Percentiles rank a stretch among this genome's conserved stretches.
Conservation (phyloP, 164 flowering plant genomes). For the Stephania japonica region DNA sequence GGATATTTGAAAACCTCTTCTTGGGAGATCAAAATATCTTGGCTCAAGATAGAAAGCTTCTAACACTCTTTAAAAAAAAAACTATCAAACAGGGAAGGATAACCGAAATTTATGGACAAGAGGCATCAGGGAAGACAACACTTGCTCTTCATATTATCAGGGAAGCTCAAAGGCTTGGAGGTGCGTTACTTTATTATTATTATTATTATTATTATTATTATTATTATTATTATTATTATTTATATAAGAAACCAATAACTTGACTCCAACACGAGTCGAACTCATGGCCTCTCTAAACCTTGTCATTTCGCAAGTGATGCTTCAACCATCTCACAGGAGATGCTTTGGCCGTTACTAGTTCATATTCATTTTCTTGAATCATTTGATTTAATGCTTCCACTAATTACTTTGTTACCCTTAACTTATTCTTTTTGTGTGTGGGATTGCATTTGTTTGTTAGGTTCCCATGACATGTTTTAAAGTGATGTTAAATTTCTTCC, state of each 20-base stretch:
- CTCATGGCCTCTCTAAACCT: too few species aligned
- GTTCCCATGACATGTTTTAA: not conserved
- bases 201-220: too few species aligned
- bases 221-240: too few species aligned
- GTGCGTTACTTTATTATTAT: conserved; percentile 29
- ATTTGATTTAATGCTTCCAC: too few species aligned
- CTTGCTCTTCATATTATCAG: conserved; percentile 75
- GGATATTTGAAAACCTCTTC: too few species aligned
- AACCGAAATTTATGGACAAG: conserved; percentile 81
- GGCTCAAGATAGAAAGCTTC: not conserved
- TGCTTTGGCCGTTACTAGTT: too few species aligned
- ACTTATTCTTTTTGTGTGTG: not conserved
- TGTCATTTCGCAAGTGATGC: too few species aligned
- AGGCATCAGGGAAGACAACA: conserved; percentile 93
- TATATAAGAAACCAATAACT: too few species aligned
- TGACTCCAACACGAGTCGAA: too few species aligned
- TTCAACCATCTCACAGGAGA: too few species aligned
- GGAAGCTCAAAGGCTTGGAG: conserved; percentile 95
- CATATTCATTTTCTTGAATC: too few species aligned
- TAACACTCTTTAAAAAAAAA: conserved; percentile 4
- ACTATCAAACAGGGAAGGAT: conserved; percentile 66
- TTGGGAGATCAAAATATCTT: too few species aligned
- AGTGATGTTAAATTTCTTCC: not conserved
- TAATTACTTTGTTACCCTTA: not conserved
- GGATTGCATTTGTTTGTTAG: not conserved